Evolutionary conservation across 2,329 filamentous ascomycete genomes (phyloP).

Genomic region (Hymenotorrendiella dingleyae): DNA sequence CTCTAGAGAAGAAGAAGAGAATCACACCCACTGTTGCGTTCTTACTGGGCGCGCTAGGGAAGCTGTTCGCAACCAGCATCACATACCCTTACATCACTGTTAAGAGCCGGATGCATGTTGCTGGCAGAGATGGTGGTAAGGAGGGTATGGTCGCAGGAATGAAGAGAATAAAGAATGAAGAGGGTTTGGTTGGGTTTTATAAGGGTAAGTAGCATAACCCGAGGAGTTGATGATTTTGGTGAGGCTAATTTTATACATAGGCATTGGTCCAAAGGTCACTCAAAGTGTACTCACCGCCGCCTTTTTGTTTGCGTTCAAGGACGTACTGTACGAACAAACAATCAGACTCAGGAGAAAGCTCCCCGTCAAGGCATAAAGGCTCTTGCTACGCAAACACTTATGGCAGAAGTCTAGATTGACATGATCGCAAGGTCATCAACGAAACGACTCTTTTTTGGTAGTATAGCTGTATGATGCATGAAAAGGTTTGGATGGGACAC

Average conservation of each 20-base stretch:
- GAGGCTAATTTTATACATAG: slow-evolving; percentile 46
- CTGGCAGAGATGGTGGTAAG: slow-evolving; percentile 66
- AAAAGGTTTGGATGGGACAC: no score
- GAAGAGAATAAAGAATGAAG: slow-evolving; percentile 73
- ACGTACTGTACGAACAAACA: slow-evolving; percentile 83
- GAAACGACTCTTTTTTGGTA: no score
- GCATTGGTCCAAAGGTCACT: slow-evolving; percentile 91
- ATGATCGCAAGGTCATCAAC: no score
- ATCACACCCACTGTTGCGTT: slow-evolving; percentile 86
- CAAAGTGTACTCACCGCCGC: slow-evolving; percentile 96
- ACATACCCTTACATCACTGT: slow-evolving; percentile 99
- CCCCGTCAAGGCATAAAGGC: slow-evolving; percentile 20
- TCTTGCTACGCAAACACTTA: no score
- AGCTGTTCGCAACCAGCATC: slow-evolving; percentile 86
- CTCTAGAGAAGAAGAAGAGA: slow-evolving; percentile 65
- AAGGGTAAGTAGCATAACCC: slow-evolving; percentile 56
- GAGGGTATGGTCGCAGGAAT: slow-evolving; percentile 77
- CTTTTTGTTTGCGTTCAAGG: slow-evolving; percentile 96
- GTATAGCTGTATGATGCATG: no score
- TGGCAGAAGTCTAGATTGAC: no score
- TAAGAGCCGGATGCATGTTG: slow-evolving; percentile 96
- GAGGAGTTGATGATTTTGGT: background rate
- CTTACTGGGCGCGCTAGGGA: slow-evolving; percentile 84
- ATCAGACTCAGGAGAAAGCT: slow-evolving; percentile 51
- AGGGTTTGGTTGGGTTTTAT: slow-evolving; percentile 89